Evolutionary conservation across 164 flowering plant species (phyloP).

Genomic region (Sedum album): DNA sequence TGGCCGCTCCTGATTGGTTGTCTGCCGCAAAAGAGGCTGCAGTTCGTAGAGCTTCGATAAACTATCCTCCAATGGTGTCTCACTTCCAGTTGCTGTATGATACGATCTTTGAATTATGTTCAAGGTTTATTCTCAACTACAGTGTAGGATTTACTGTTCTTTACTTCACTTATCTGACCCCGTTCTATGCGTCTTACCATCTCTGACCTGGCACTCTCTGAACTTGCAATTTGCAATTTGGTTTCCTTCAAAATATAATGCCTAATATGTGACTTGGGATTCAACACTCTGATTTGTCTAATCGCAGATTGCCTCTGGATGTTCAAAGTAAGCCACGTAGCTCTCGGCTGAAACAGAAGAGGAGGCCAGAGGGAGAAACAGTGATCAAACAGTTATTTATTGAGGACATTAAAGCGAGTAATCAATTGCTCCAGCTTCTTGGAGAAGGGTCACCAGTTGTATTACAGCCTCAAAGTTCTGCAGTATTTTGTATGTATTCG

Average conservation of each 20-base stretch:
- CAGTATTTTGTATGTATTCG: slow-evolving; percentile 38
- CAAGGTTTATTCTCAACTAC: slow-evolving; percentile 44
- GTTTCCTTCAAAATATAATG: background rate
- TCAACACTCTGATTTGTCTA: background rate
- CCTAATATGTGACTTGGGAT: background rate
- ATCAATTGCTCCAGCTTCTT: slow-evolving; percentile 56
- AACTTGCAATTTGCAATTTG: background rate
- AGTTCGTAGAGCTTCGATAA: slow-evolving; percentile 89
- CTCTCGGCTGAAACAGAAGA: slow-evolving; percentile 79
- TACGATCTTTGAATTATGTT: slow-evolving; percentile 57
- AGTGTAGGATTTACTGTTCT: background rate
- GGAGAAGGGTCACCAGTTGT: slow-evolving; percentile 68
- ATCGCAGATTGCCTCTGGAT: slow-evolving; percentile 42
- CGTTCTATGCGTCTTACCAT: background rate
- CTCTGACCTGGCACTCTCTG: background rate
- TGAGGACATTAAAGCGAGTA: slow-evolving; percentile 56
- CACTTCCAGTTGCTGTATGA: slow-evolving; percentile 94
- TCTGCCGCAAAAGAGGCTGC: slow-evolving; percentile 91
- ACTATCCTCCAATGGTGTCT: slow-evolving; percentile 96
- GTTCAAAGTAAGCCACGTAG: slow-evolving; percentile 60
- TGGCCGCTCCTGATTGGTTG: slow-evolving; percentile 99
- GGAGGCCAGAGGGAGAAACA: slow-evolving; percentile 73
- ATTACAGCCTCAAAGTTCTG: slow-evolving; percentile 56
- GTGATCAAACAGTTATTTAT: slow-evolving; percentile 75
- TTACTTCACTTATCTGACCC: background rate